These are phyloP conservation scores for Cryphonectria naterciae DNA, from an alignment of 2,329 filamentous ascomycete genomes.

Conservation along the genomic window DNA sequence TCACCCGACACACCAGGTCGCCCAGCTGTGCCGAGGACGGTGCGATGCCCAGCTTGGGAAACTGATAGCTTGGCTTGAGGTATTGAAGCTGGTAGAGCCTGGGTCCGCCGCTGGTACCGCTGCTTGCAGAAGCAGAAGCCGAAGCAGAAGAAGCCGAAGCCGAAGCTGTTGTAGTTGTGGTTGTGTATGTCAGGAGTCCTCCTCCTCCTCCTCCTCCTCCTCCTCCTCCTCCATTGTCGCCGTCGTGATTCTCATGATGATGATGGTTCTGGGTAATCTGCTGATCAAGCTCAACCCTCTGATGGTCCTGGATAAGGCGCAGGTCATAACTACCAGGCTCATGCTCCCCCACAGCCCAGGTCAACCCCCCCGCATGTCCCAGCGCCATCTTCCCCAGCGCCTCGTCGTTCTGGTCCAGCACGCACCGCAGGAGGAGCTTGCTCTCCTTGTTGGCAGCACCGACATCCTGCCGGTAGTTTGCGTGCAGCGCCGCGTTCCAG, in stretches of 20 bases:
- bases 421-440: constrained; percentile 1
- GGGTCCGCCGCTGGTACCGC: not conserved
- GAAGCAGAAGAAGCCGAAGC: not conserved
- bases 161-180: too few species aligned
- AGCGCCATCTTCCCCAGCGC: not conserved
- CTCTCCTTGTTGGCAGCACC: constrained; percentile 3
- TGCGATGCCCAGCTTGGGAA: constrained; percentile 3
- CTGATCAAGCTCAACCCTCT: not conserved
- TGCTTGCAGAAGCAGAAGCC: not conserved
- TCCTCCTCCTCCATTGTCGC: not conserved
- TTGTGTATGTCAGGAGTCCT: not conserved
- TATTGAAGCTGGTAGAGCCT: constrained; percentile 5
- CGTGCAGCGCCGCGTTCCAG: constrained; percentile 1
- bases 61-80: not conserved
- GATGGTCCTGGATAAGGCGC: constrained; percentile 2
- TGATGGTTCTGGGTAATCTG: not conserved
- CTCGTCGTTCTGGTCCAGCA: constrained; percentile 6
- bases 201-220: too few species aligned
- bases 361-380: not conserved
- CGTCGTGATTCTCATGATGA: not conserved
- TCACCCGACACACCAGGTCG: constrained; percentile 8
- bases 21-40: constrained; percentile 1
- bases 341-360: not conserved
- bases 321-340: not conserved
- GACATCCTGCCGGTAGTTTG: not conserved